phyloP scores from a whole-genome alignment of 2,329 filamentous ascomycete species.

The Xylariaceae sp. region DNA sequence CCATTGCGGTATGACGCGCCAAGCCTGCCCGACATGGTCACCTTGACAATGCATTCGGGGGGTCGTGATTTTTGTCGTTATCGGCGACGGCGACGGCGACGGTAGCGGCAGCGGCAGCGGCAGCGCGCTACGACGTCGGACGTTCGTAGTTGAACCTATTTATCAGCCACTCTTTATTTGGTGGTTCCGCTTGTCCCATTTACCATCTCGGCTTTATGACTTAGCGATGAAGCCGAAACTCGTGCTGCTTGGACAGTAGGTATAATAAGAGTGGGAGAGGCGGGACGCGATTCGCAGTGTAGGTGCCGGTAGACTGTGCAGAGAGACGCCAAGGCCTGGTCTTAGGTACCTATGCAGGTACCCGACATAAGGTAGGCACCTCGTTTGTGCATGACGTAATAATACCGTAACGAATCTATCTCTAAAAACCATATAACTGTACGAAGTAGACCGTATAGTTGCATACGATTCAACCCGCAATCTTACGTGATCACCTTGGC shows the following conservation, averaged over 20 bases:
- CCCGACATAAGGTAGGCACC: neutral
- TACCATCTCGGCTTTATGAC: neutral
- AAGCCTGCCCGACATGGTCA: constrained; percentile 50
- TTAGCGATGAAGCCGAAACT: neutral
- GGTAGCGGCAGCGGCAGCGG: neutral
- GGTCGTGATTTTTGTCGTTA: constrained; percentile 1
- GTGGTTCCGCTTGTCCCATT: neutral
- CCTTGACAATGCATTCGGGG: constrained; percentile 29
- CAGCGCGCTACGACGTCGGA: neutral
- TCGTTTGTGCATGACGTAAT: neutral
- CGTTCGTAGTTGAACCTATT: neutral
- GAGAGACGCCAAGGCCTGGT: neutral
- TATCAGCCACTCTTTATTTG: neutral
- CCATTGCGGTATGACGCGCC: constrained; percentile 46
- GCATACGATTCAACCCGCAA: no score
- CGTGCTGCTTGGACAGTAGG: neutral
- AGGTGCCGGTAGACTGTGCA: no score
- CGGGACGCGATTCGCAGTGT: neutral
- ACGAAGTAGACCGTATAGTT: no score
- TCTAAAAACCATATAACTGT: neutral
- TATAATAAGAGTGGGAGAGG: neutral
- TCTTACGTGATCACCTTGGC: no score
- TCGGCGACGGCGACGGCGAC: neutral
- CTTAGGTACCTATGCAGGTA: neutral
- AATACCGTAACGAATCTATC: neutral